Evolutionary conservation across 2,329 filamentous ascomycete genomes (phyloP).

Genomic region (Ilyonectria mors-panacis): DNA sequence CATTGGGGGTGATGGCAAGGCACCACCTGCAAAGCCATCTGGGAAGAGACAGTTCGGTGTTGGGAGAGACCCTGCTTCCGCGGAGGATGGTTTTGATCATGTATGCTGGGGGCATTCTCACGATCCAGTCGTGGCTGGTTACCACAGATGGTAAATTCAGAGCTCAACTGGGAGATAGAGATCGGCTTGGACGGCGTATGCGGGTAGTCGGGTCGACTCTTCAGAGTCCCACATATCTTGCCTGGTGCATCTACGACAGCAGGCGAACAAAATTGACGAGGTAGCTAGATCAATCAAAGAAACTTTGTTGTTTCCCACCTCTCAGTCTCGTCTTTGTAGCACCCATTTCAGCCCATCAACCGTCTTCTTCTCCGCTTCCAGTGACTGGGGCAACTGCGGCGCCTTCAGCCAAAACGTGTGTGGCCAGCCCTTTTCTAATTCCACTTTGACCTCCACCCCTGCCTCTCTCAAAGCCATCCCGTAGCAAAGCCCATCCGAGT

Average conservation of each 20-base stretch:
- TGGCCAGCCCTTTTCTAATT: constrained; percentile 63
- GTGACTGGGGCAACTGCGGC: constrained; percentile 57
- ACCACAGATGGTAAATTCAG: neutral
- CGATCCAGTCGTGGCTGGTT: neutral
- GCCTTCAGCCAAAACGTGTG: constrained; percentile 68
- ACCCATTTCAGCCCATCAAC: constrained; percentile 60
- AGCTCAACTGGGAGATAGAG: neutral
- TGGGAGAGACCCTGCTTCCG: neutral
- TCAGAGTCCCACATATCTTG: neutral
- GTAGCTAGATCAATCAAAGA: neutral
- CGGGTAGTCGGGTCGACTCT: neutral
- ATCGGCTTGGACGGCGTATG: neutral
- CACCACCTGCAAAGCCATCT: no score
- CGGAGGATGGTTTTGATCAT: neutral
- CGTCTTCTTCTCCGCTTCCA: constrained; percentile 60
- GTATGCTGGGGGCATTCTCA: neutral
- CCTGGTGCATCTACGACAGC: neutral
- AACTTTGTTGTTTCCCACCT: neutral
- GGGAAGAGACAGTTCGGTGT: no score
- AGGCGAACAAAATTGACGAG: neutral
- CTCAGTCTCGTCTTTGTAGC: constrained; percentile 26
- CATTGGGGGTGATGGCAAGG: no score
- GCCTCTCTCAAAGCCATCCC: constrained; percentile 58
- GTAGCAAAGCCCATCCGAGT: constrained; percentile 67
- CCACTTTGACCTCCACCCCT: constrained; percentile 58